Evolutionary conservation across 768 basidiomycete species (phyloP).

Genomic region (Glaciozyma martinii): DNA sequence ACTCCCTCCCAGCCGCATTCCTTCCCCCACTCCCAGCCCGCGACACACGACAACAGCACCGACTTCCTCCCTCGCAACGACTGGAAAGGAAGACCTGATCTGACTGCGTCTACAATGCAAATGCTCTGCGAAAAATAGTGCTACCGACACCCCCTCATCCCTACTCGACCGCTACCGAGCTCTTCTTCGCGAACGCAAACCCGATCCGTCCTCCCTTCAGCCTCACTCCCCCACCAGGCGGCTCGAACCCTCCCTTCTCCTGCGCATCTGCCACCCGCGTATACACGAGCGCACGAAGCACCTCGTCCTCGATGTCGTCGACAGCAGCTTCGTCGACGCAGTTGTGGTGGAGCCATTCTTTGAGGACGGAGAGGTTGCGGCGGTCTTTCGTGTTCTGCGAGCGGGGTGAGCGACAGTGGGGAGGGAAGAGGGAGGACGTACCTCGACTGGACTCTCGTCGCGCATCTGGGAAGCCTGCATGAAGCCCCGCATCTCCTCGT

Average conservation of each 20-base stretch:
- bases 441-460: background rate
- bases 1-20: too few relatives aligned
- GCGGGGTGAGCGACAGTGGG: background rate
- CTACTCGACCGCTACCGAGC: too few relatives aligned
- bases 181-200: constrained; percentile 1
- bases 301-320: constrained; percentile 55
- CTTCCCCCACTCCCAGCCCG: too few relatives aligned
- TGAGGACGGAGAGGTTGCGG: constrained; percentile 59
- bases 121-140: too few relatives aligned
- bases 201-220: background rate
- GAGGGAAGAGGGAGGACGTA: background rate
- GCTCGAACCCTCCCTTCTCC: background rate
- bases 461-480: constrained; percentile 28
- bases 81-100: too few relatives aligned
- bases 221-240: background rate
- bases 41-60: too few relatives aligned
- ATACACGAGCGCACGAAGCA: constrained; percentile 49
- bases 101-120: too few relatives aligned
- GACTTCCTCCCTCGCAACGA: too few relatives aligned
- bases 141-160: too few relatives aligned
- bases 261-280: background rate
- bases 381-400: constrained; percentile 40
- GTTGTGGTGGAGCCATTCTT: constrained; percentile 76
- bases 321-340: constrained; percentile 49
- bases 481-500: constrained; percentile 11